Evolutionary conservation across 805 yeast species (phyloP).

Genomic region (Metschnikowia proteae): DNA sequence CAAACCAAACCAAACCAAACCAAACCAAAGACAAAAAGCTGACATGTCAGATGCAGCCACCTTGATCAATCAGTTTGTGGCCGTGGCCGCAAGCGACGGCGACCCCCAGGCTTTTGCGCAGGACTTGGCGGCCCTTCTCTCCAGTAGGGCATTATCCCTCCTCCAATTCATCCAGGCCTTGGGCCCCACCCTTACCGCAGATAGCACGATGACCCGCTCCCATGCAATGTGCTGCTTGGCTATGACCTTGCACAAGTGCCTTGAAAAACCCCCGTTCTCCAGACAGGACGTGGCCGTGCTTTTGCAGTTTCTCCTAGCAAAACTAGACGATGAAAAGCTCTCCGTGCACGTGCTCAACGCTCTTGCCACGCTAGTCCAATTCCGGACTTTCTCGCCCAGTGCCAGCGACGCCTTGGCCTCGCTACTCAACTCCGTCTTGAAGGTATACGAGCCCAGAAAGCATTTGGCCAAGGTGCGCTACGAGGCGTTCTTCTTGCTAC

Average conservation of each 20-base stretch:
- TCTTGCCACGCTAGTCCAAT: conserved; percentile 46
- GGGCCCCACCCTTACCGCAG: conserved; percentile 62
- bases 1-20: no score
- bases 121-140: conserved; percentile 24
- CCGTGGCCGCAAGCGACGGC: conserved; percentile 28
- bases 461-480: conserved; percentile 61
- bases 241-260: conserved; percentile 27
- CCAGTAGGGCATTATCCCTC: conserved; percentile 29
- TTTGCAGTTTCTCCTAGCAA: conserved; percentile 56
- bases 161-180: conserved; percentile 53
- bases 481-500: conserved; percentile 51
- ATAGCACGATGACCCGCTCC: conserved; percentile 48
- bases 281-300: conserved; percentile 49
- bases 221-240: conserved; percentile 44
- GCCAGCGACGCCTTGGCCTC: conserved; percentile 28
- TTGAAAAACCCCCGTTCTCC: conserved; percentile 24
- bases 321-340: conserved; percentile 62
- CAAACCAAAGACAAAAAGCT: not conserved
- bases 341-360: conserved; percentile 53
- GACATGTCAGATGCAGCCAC: conserved; percentile 21
- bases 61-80: conserved; percentile 36
- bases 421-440: conserved; percentile 28
- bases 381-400: conserved; percentile 44
- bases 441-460: conserved; percentile 50
- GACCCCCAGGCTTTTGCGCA: conserved; percentile 18